Evolutionary conservation across 2,329 filamentous ascomycete genomes (phyloP).

Genomic region (Pseudophaeomoniella oleicola): DNA sequence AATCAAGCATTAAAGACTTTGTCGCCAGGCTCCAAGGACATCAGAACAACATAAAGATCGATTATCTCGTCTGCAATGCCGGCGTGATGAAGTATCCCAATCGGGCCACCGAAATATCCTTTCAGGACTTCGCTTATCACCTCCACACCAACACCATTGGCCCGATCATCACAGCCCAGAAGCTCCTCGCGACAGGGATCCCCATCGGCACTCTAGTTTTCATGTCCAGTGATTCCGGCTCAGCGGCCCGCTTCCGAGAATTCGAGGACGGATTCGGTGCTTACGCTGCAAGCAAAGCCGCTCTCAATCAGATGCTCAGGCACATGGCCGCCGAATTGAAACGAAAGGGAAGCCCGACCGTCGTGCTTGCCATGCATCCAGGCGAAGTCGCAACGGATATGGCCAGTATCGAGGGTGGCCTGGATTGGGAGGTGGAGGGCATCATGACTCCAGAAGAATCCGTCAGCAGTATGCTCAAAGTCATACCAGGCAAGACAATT

Average conservation of each 20-base stretch:
- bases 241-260: slow-evolving; percentile 33
- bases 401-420: slow-evolving; percentile 31
- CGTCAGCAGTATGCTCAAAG: slow-evolving; percentile 34
- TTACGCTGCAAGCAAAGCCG: slow-evolving; percentile 42
- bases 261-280: slow-evolving; percentile 45
- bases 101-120: slow-evolving; percentile 34
- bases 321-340: slow-evolving; percentile 43
- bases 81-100: slow-evolving; percentile 42
- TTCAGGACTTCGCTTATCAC: slow-evolving; percentile 38
- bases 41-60: slow-evolving; percentile 26
- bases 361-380: slow-evolving; percentile 41
- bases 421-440: slow-evolving; percentile 37
- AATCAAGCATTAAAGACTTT: slow-evolving; percentile 35
- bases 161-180: slow-evolving; percentile 41
- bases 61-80: slow-evolving; percentile 42
- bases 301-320: slow-evolving; percentile 40
- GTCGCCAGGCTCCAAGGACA: slow-evolving; percentile 23
- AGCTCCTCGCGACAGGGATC: slow-evolving; percentile 31
- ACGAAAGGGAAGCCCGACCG: slow-evolving; percentile 32
- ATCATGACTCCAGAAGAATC: slow-evolving; percentile 36
- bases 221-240: slow-evolving; percentile 44
- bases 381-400: slow-evolving; percentile 44
- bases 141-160: slow-evolving; percentile 44
- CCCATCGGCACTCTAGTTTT: slow-evolving; percentile 37
- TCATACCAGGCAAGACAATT: slow-evolving; percentile 33